Conservation (phyloP, 1,284 basidiomycete species). For the Puccinia coronata region DNA sequence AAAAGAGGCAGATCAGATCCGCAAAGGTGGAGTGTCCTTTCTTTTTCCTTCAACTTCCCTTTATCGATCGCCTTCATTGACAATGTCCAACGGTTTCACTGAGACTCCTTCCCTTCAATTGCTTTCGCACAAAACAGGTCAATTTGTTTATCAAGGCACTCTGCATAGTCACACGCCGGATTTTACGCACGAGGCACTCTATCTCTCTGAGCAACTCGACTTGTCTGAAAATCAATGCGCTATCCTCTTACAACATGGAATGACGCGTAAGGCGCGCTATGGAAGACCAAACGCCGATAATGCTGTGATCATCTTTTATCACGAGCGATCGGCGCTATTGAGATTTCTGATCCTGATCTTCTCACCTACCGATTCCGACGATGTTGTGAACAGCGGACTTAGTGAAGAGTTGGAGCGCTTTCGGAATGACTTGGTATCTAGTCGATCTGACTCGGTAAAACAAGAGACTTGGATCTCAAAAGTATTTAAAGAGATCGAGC, state of each 20-base stretch:
- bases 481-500: constrained; percentile 38
- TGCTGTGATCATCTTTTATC: constrained; percentile 50
- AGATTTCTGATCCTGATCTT: constrained; percentile 43
- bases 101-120: neutral
- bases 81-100: neutral
- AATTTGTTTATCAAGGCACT: constrained; percentile 45
- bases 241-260: constrained; percentile 49
- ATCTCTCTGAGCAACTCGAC: constrained; percentile 49
- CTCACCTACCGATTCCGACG: constrained; percentile 26
- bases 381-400: constrained; percentile 31
- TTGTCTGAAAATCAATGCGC: constrained; percentile 49
- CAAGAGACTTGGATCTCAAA: constrained; percentile 40
- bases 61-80: neutral
- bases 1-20: constrained; percentile 46
- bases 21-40: constrained; percentile 31
- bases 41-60: neutral
- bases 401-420: constrained; percentile 41
- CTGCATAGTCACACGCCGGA: constrained; percentile 35
- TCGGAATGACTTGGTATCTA: constrained; percentile 32
- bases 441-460: constrained; percentile 7
- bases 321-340: constrained; percentile 43
- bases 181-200: constrained; percentile 49
- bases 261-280: constrained; percentile 45
- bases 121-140: neutral
- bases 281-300: constrained; percentile 47